Base-by-base conservation (phyloP, 495 filamentous ascomycete species). In the Cudoniella acicularis region DNA sequence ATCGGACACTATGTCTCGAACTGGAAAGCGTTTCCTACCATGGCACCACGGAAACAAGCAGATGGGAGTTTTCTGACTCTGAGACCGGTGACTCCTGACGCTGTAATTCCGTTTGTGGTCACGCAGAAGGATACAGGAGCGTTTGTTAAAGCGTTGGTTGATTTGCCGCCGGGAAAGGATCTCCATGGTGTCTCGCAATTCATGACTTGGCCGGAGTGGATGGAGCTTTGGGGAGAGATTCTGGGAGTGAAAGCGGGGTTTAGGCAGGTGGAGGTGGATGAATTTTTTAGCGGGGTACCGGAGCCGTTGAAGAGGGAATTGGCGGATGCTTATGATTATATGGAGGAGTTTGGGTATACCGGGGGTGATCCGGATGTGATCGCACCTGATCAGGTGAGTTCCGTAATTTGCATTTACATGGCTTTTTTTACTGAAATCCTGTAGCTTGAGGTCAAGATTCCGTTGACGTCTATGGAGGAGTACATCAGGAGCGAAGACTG, bases 31-130 rank as follows among this genome's bases (percentile, higher is more conserved):
- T 40, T 74, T 16, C 72, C 70, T 2, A 64, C 67, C 47, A 59
- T 72, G 4, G 66, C 68, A 40, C 54, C 65, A 3, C 64, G 61
- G 10, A 52, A 64, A 9, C 73, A 76, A 57, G 69, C 71, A 0
- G 74, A 74, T 45, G 58, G 52, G 22, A 66, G 71, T 21, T 66
- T 71, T 16, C 63, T 69, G 41, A 71, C 68, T 2, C 64, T 75
- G 25, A 52, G 72, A 30, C 20, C 62, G 0, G 46, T 63, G n/a
- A 54, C 66, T 0, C 61, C 73, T 0, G 70, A 43, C 8, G 2
- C 22, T 2, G 69, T 10, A 68, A 61, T 51, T 63, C 68, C 25
- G 11, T 77, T 27, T 56, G 73, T 25, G 1, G 41, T 49, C 2
- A 40, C 54, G 16, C 18, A 49, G 1, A 27, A 17, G 22, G 54